These are phyloP conservation scores for Polychaeton citri DNA, from an alignment of 2,329 filamentous ascomycete genomes.

Conservation along the genomic window DNA sequence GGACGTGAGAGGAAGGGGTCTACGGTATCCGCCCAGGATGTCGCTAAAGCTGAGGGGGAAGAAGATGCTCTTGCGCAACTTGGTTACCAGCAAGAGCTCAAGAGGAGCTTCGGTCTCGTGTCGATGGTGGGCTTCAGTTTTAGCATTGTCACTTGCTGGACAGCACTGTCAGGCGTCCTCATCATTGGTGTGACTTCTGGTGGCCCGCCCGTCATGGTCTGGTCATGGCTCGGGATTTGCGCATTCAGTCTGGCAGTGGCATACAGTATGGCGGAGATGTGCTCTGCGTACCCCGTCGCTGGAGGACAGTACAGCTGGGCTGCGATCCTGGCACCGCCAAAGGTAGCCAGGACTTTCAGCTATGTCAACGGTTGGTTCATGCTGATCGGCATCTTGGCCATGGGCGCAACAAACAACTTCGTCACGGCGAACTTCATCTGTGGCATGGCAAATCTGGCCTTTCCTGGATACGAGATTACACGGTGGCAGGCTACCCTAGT, in stretches of 20 bases:
- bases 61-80: not conserved
- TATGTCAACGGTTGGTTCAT: conserved; percentile 29
- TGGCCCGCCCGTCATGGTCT: conserved; percentile 55
- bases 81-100: conserved; percentile 42
- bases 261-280: conserved; percentile 57
- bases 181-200: conserved; percentile 42
- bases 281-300: conserved; percentile 60
- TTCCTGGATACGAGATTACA: conserved; percentile 38
- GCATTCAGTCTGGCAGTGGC: conserved; percentile 58
- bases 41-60: not conserved
- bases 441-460: conserved; percentile 39
- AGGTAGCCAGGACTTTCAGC: conserved; percentile 19
- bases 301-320: conserved; percentile 68
- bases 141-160: conserved; percentile 45
- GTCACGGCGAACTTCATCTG: conserved; percentile 43
- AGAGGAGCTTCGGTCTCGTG: conserved; percentile 43
- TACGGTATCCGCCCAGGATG: not conserved
- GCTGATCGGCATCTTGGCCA: conserved; percentile 31
- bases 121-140: conserved; percentile 48
- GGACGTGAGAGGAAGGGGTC: not conserved
- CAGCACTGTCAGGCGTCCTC: conserved; percentile 39
- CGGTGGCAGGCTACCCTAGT: conserved; percentile 44
- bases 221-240: conserved; percentile 57
- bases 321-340: conserved; percentile 46
- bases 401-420: conserved; percentile 43